These are phyloP conservation scores for Leccinum variabile DNA, from an alignment of 1,284 basidiomycete species.

Conservation along the genomic window DNA sequence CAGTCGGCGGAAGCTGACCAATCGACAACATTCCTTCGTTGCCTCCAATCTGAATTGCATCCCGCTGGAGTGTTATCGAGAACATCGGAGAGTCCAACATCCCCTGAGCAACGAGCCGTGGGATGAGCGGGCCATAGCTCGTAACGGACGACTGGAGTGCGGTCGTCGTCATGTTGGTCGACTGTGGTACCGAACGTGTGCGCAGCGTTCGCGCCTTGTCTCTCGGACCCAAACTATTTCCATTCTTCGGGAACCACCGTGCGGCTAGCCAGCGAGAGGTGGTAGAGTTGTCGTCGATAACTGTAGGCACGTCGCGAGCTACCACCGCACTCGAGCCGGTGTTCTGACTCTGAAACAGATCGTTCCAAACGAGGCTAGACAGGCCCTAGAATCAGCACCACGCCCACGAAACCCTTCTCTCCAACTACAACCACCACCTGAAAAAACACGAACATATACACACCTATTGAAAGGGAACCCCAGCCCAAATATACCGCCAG, in stretches of 20 bases:
- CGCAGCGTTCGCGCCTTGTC: constrained; percentile 1
- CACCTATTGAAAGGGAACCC: constrained; percentile 59
- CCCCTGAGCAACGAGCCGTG: constrained; percentile 39
- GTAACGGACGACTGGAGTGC: constrained; percentile 27
- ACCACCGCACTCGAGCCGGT: background rate
- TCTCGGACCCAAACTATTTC: background rate
- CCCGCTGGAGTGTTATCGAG: constrained; percentile 49
- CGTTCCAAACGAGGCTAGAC: constrained; percentile 35
- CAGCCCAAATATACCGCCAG: constrained; percentile 56
- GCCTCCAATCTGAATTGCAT: constrained; percentile 51
- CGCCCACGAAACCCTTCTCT: background rate
- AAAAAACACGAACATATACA: constrained; percentile 1
- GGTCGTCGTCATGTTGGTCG: constrained; percentile 8
- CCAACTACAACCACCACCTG: background rate
- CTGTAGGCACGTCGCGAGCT: constrained; percentile 5
- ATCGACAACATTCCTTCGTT: constrained; percentile 50
- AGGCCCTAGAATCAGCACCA: constrained; percentile 6
- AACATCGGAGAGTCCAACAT: constrained; percentile 41
- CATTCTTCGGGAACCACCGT: constrained; percentile 21
- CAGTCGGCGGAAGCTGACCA: constrained; percentile 48
- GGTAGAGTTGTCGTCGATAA: background rate
- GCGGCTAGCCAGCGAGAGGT: constrained; percentile 12
- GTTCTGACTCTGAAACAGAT: constrained; percentile 28
- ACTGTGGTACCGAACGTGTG: constrained; percentile 12
- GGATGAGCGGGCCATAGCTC: constrained; percentile 38